Percentiles rank a stretch among this genome's conserved stretches.
Evolutionary conservation across 352 stramenopile species (phyloP).

Genomic region (Phytophthora hybrid): DNA sequence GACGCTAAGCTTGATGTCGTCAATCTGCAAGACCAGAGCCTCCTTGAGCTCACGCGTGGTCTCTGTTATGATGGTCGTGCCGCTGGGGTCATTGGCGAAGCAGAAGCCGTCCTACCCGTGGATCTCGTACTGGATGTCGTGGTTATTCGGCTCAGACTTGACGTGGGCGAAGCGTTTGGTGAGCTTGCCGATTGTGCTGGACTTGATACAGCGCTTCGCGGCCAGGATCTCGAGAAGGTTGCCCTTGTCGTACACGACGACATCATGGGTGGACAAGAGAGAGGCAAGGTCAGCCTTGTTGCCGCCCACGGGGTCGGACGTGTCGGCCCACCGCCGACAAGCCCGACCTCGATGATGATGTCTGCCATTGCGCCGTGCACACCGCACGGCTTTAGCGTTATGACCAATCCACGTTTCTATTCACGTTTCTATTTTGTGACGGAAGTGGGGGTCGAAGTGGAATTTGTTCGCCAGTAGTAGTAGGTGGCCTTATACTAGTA

Average conservation of each 20-base stretch:
- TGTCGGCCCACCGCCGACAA: too few relatives aligned
- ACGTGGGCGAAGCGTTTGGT: slow-evolving; percentile 92
- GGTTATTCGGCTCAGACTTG: slow-evolving; percentile 97
- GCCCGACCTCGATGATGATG: slow-evolving; percentile 84
- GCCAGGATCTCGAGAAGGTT: slow-evolving; percentile 96
- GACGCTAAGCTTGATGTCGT: slow-evolving; percentile 96
- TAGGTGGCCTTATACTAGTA: too few relatives aligned
- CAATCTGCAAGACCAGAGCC: slow-evolving; percentile 84
- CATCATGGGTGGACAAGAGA: slow-evolving; percentile 95
- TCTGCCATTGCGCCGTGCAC: too few relatives aligned
- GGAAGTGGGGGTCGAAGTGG: too few relatives aligned
- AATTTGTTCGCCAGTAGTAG: too few relatives aligned
- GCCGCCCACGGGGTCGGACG: slow-evolving; percentile 89
- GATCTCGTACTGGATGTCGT: slow-evolving; percentile 94
- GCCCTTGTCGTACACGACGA: slow-evolving; percentile 94
- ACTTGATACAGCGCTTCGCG: slow-evolving; percentile 99
- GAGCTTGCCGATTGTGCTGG: too few relatives aligned
- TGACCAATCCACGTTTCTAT: too few relatives aligned
- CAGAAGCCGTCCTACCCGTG: slow-evolving; percentile 98
- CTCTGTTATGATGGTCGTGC: slow-evolving; percentile 94
- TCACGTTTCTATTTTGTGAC: too few relatives aligned
- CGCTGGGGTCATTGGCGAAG: too few relatives aligned
- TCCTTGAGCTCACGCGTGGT: slow-evolving; percentile 94
- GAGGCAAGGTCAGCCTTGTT: slow-evolving; percentile 96
- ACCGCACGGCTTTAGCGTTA: too few relatives aligned